Base-by-base conservation (phyloP, 2,329 filamentous ascomycete genomes). In the Claviceps lovelessii region DNA sequence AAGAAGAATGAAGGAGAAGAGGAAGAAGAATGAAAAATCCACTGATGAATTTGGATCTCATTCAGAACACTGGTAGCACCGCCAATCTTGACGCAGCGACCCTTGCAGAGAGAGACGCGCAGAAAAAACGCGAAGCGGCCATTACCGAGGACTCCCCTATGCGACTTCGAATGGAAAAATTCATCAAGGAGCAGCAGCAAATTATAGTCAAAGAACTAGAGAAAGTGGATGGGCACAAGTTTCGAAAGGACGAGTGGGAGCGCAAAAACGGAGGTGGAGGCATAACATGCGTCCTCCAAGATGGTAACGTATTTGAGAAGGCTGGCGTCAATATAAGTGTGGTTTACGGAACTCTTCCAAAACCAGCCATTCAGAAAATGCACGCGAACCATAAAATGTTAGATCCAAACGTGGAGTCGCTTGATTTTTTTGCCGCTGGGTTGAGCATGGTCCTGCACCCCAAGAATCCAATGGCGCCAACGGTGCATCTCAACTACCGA, bases 221-320 rank as follows among this genome's bases (percentile, higher is more conserved):
- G 68, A 79, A 83, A 62, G 76, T 97, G 47, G 93, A 97, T 65
- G 90, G 89, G 56, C 82, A 80, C 59, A 79, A 81, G 61, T 98
- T 98, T 74, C 79, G 80, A 57, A 76, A 83, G 57, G 93, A 98
- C 72, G 84, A 85, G 60, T 98, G 93, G 93, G 78, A 82, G 58
- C 83, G 93, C 52, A 84, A 87, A 56, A 84, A 90, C 66, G 93
- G 93, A 54, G 93, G 93, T 46, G 93, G 93, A 55, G 93, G 93
- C 60, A 90, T 91, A 62, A 94, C 89, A 17, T 95, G 90, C 70
- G 90, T 98, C 44, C 76, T 98, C 19, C 93, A 98, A 70, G 90
- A 96, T 60, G 90, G 93, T 61, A 91, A 94, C 58, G 89, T 96
- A 52, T 98, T 98, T 65, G 93, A 98, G 70, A 98, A 98, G 73